Base-by-base conservation (phyloP, 2,329 filamentous ascomycete species). In the Botrytis fragariae region DNA sequence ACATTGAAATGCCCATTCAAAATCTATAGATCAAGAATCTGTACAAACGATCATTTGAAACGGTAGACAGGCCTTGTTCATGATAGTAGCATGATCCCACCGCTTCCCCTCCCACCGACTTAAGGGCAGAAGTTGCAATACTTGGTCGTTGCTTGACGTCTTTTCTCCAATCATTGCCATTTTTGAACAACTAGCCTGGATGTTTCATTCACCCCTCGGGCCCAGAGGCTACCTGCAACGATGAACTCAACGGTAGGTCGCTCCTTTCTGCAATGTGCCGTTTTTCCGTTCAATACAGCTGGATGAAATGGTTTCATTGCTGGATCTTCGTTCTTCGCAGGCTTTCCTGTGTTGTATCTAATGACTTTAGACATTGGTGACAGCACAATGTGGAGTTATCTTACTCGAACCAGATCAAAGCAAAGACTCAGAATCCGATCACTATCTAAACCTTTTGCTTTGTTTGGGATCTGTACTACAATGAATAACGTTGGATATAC, bases 141-240 rank as follows among this genome's bases (percentile, higher is more conserved):
- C 20, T 25, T 4, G 20, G 35, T 37, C 20, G 20, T 32, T 37
- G 12, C 59, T 37, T 22, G 57, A 25, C 20, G 32, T 25, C 9
- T 14, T 37, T 37, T 2, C 22, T 37, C 25, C 20, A 20, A 37
- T 22, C 5, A 60, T 37, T 25, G 12, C 4, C 4, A 4, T 60
- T 37, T 4, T 10, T 37, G 32, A 35, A 60, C 20, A 1, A 37
- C 14, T 7, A 12, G 35, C 22, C 1, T n/a, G 8, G 8, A 18
- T 8, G 3, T n/a, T 7, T 0, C 10, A 4, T 8, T 62, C 16
- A n/a, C 22, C 3, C 20, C 25, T 16, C n/a, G 35, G 18, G 0
- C 4, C 2, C 7, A 62, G 35, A 62, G 1, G 8, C 22, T n/a
- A 18, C 16, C 2, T 4, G 4, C 1, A n/a, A 18, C 60, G 25